These are phyloP conservation scores for Torulaspora microellipsoides DNA, from an alignment of 805 yeast genomes.

Conservation along the genomic window DNA sequence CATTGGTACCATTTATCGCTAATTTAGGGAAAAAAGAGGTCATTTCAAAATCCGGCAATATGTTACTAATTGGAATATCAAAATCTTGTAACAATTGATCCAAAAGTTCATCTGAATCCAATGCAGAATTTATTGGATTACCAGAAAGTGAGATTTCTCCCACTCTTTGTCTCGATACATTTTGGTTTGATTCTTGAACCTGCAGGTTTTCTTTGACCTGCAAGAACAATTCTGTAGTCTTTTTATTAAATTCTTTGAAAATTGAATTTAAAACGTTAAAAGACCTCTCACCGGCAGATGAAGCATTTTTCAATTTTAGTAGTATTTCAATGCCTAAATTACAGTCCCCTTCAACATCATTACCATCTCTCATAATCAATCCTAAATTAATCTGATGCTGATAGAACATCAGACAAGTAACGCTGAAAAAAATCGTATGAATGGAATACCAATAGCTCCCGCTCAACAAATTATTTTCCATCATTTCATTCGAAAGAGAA, in stretches of 20 bases:
- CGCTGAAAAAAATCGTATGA: constrained; percentile 83
- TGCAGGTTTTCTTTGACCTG: constrained; percentile 9
- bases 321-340: constrained; percentile 66
- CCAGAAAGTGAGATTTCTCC: neutral
- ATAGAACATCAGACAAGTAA: constrained; percentile 75
- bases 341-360: constrained; percentile 53
- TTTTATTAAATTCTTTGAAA: constrained; percentile 69
- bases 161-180: neutral
- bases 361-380: constrained; percentile 3
- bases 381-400: constrained; percentile 16
- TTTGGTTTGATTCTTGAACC: neutral
- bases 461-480: constrained; percentile 59
- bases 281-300: constrained; percentile 70
- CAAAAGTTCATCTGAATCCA: constrained; percentile 4
- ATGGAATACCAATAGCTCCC: constrained; percentile 92
- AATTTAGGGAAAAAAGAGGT: constrained; percentile 7
- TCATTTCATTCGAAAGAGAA: constrained; percentile 74
- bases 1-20: no score
- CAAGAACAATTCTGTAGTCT: constrained; percentile 44
- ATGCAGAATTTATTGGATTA: neutral
- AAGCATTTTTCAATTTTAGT: constrained; percentile 59
- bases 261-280: constrained; percentile 70
- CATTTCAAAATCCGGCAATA: constrained; percentile 11
- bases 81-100: constrained; percentile 9
- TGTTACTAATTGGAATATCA: constrained; percentile 9